Base-by-base conservation (phyloP, 192 early-diverging fungal genomes). In the Gryganskiella cystojenkinii region DNA sequence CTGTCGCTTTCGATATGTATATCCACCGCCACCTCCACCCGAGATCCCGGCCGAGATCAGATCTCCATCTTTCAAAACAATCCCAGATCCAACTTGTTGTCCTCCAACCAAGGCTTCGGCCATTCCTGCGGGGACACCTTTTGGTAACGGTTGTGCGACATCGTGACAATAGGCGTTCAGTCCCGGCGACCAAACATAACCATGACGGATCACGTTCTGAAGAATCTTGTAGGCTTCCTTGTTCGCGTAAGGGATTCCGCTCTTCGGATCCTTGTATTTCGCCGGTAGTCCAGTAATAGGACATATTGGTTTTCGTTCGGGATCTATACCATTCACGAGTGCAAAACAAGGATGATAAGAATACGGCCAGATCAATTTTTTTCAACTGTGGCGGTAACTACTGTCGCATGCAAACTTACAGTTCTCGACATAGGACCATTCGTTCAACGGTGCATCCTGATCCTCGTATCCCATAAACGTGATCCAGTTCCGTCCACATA, bases 201-300 rank as follows among this genome's bases (percentile, higher is more conserved):
- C 69, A 61, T 87, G 79, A 15, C 66, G 33, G n/a, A 82, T 37
- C 22, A 88, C 70, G 17, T 75, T 68, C 52, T 84, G 63, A 1
- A 92, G 54, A 17, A 76, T 82, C 9, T 51, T 64, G 78, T 87
- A 91, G 8, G 91, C 88, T 3, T 88, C 82, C 42, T 80, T 78
- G 51, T 85, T 89, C 10, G 88, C 85, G 54, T 88, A 92, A 0
- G 91, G 91, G 15, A 90, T 74, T 1, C 68, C 66, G 17, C 85
- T 89, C 10, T 30, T 59, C 1, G 91, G 90, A 57, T 91, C 89
- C 34, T 80, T 72, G 69, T 90, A 92, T 27, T 78, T 82, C 14
- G 90, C 91, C 9, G 70, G 67, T 28, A 85, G 66, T 9, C 90
- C 90, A 8, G 91, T 91, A 44, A 92, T 81, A 11, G 82, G 85